phyloP scores from a whole-genome alignment of 495 filamentous ascomycete genomes.

The Venustampulla echinocandica region DNA sequence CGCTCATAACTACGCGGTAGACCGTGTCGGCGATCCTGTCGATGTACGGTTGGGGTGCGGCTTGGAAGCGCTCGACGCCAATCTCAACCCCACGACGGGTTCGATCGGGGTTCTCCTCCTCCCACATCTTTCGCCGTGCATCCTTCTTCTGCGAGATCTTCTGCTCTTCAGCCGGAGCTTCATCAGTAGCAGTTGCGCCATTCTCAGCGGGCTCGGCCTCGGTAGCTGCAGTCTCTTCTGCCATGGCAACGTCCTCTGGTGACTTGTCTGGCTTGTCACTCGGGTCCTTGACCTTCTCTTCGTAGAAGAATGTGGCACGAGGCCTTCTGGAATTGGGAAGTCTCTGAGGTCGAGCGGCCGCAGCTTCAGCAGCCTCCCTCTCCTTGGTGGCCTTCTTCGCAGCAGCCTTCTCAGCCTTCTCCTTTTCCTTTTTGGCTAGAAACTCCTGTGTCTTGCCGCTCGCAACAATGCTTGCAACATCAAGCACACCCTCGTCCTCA shows the following conservation, averaged over 20 bases:
- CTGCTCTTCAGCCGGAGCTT: constrained; percentile 14
- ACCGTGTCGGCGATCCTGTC: constrained; percentile 74
- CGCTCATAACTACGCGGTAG: constrained; percentile 67
- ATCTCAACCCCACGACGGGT: constrained; percentile 72
- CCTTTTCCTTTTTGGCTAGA: constrained; percentile 81
- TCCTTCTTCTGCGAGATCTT: constrained; percentile 26
- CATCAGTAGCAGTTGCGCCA: not conserved
- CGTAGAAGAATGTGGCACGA: constrained; percentile 70
- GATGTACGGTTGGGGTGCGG: constrained; percentile 63
- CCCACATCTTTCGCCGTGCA: constrained; percentile 31
- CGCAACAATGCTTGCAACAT: constrained; percentile 87
- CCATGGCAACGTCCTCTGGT: constrained; percentile 21
- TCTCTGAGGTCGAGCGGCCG: constrained; percentile 45
- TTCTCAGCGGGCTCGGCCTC: constrained; percentile 8
- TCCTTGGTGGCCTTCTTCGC: constrained; percentile 31
- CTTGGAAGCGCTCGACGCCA: constrained; percentile 78
- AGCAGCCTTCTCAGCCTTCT: constrained; percentile 63
- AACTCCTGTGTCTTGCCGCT: constrained; percentile 90
- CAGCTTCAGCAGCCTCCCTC: constrained; percentile 50
- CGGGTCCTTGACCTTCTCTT: constrained; percentile 46
- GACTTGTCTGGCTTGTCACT: constrained; percentile 35
- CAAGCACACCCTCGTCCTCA: constrained; percentile 76
- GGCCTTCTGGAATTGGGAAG: constrained; percentile 77
- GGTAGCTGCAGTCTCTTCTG: constrained; percentile 3
- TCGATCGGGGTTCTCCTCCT: constrained; percentile 30